Base-by-base conservation (phyloP, 257 asterid species). In the Solanum clarkiae region DNA sequence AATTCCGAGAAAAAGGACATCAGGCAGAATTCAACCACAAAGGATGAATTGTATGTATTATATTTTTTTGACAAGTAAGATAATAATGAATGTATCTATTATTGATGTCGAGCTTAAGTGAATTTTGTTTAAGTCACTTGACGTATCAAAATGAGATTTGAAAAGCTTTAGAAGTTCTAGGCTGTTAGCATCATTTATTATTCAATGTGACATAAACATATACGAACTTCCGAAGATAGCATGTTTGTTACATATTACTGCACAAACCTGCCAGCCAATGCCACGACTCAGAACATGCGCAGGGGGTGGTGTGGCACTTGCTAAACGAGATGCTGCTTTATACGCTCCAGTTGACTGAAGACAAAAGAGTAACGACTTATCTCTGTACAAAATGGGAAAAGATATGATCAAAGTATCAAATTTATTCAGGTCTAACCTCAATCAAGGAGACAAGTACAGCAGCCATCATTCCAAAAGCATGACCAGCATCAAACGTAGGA, bases 281-380 rank as follows among this genome's bases (percentile, higher is more conserved):
- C 99, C 99, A 10, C 98, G 98, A 92, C 99, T 96, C 81, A 96
- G 97, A 86, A 96, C 98, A 81, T 96, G 98, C 86, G 99, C 97
- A 57, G 98, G 98, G 89, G 99, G 99, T 5, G 97, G 98, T 32
- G 99, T 96, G 49, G 99, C 98, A 80, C 99, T 96, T 59, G 98
- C 98, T 84, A 96, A 87, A 87, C 98, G 98, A 84, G 99, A 91
- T 59, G 99, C 98, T 10, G 98, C 97, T 90, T 96, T 96, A 42
- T 94, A 96, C 42, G 98, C 97, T 88, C 98, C 99, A 63, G 99
- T 95, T 84, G 99, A 96, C 99, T 96, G 94, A 40, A 83, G 77
- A 56, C 18, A 72, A 65, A 83, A 77, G 82, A 77, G 82, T 53
- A 53, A 77, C 6, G 18, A 24, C 82, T 77, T 29, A 53, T 47